phyloP scores from a whole-genome alignment of 2,329 filamentous ascomycete genomes.

The Claviceps sp. region DNA sequence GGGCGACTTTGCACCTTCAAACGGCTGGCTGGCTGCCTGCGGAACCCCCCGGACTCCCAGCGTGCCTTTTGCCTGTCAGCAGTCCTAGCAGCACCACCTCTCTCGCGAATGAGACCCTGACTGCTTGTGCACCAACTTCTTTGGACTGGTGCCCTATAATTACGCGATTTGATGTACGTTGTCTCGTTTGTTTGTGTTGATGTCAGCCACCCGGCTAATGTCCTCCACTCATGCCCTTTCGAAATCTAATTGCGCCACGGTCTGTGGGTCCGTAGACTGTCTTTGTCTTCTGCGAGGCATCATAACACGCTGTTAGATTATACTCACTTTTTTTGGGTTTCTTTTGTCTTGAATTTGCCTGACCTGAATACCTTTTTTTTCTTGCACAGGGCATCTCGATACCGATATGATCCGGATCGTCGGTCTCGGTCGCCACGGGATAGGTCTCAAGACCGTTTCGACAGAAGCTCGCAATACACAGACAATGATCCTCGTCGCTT shows the following conservation, averaged over 20 bases:
- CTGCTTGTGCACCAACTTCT: slow-evolving; percentile 1
- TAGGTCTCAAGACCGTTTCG: slow-evolving; percentile 55
- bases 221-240: slow-evolving; percentile 1
- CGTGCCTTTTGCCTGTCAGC: not conserved
- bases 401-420: slow-evolving; percentile 50
- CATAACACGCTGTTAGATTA: not conserved
- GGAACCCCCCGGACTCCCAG: not conserved
- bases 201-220: not conserved
- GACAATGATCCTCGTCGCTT: slow-evolving; percentile 59
- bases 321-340: not conserved
- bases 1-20: not conserved
- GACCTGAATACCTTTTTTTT: not conserved
- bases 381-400: slow-evolving; percentile 35
- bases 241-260: not conserved
- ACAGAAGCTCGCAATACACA: slow-evolving; percentile 39
- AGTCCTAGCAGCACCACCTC: not conserved
- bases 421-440: slow-evolving; percentile 54
- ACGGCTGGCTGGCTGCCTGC: not conserved
- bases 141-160: slow-evolving; percentile 1
- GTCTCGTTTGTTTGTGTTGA: not conserved
- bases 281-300: not conserved
- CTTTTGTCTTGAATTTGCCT: not conserved
- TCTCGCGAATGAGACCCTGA: slow-evolving; percentile 2
- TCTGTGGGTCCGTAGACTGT: not conserved
- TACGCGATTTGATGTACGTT: slow-evolving; percentile 4